phyloP scores from a whole-genome alignment of 2,329 filamentous ascomycete species.

The Capronia americana region DNA sequence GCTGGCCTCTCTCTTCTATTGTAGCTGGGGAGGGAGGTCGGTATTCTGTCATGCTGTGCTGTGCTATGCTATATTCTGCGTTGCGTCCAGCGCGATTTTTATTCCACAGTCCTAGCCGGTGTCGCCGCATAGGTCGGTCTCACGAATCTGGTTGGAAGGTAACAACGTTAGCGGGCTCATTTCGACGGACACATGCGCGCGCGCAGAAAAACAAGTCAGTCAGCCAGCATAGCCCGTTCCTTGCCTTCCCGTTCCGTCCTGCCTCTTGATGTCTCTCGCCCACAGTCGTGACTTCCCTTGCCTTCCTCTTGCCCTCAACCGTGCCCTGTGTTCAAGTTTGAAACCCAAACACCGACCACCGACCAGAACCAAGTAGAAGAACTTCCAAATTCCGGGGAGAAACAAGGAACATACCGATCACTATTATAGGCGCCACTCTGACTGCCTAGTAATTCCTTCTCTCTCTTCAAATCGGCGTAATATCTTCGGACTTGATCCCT shows the following conservation, averaged over 20 bases:
- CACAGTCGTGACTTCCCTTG: background rate
- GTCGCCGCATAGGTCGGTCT: conserved; percentile 79
- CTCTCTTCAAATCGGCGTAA: conserved; percentile 83
- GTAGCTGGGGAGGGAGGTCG: background rate
- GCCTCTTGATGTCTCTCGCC: background rate
- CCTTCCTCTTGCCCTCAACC: background rate
- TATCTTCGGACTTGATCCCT: conserved; percentile 89
- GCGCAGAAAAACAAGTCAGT: background rate
- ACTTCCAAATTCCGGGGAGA: background rate
- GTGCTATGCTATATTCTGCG: background rate
- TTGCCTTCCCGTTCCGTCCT: background rate
- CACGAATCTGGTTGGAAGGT: conserved; percentile 67
- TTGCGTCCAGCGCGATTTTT: conserved; percentile 40
- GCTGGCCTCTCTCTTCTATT: background rate
- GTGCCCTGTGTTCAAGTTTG: background rate
- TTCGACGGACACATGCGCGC: background rate
- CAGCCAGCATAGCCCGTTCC: background rate
- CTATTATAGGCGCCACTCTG: conserved; percentile 86
- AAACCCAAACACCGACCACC: background rate
- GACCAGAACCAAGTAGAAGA: background rate
- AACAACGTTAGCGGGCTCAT: background rate
- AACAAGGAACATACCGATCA: conserved; percentile 71
- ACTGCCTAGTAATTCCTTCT: conserved; percentile 86
- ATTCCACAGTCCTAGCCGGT: conserved; percentile 68
- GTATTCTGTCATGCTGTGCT: background rate